Base-by-base conservation (phyloP, 257 asterid genomes). In the Buddleja alternifolia region DNA sequence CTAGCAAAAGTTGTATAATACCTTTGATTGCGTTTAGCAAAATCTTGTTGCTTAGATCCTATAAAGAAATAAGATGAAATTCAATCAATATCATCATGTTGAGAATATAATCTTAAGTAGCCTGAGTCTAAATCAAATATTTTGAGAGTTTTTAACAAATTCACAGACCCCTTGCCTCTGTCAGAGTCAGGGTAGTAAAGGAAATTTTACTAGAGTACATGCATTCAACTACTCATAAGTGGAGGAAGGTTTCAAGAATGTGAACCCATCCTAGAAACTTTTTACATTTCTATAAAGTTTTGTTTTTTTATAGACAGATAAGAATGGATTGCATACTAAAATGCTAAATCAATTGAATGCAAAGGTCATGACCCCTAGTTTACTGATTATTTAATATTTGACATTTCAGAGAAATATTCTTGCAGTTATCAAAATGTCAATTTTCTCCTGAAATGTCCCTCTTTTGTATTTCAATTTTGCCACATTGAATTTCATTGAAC, bases 11-110 rank as follows among this genome's bases (percentile, higher is more conserved):
- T 47, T 6, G 5, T 23, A 39, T 17, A 10, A 19, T 83, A 90
- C 98, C 98, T 88, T 70, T 85, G 63, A 90, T 75, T 23, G 98
- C 92, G 52, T 82, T 86, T 20, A 81, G 67, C 47, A 93, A 75
- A 72, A 86, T 76, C 67, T 71, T 73, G 86, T 75, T 93, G 80
- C 75, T 81, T 14, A 93, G 82, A 83, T 93, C 97, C 98, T 93
- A 67, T 47, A 50, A 60, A 72, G 34, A 46, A 65, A 17, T 16
- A 7, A 65, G 47, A 59, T 37, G 37, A 52, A 50, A 54, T n/a
- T 7, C 7, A 21, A 17, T 63, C 10, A 73, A 52, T 15, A 48
- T 0, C 9, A 63, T 14, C n/a, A 16, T n/a, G 11, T 21, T 6
- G 21, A 50, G 24, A 51, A 51, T 10, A 40, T 40, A 24, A n/a